Percentiles rank a stretch among this genome's conserved stretches.
phyloP scores from a whole-genome alignment of 768 basidiomycete genomes.

The Pulveroboletus sp. region DNA sequence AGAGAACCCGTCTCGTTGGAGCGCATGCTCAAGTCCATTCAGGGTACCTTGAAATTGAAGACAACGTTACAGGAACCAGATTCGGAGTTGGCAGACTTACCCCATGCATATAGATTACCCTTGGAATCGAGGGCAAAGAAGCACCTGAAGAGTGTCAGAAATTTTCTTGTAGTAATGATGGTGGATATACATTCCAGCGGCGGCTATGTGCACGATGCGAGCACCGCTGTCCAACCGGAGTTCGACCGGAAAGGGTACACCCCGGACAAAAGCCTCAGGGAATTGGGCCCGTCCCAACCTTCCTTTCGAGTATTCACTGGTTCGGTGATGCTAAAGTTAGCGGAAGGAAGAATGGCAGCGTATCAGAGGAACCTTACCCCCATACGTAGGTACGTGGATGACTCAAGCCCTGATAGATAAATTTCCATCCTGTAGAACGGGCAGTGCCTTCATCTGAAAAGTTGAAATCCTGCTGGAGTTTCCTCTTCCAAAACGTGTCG shows the following conservation, averaged over 20 bases:
- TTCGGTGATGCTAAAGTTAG: conserved; percentile 1
- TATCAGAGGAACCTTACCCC: conserved; percentile 47
- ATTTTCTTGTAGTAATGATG: conserved; percentile 1
- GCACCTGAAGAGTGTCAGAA: conserved; percentile 50
- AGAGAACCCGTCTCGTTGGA: conserved; percentile 56
- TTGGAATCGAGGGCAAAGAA: conserved; percentile 82
- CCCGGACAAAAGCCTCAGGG: conserved; percentile 34
- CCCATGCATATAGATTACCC: conserved; percentile 80
- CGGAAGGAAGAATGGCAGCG: background rate
- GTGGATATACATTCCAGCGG: conserved; percentile 73
- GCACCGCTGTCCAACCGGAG: conserved; percentile 53
- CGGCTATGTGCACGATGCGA: conserved; percentile 68
- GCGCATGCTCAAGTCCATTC: conserved; percentile 41
- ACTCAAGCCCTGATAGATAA: conserved; percentile 70
- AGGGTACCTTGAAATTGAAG: conserved; percentile 54
- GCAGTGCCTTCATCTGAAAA: conserved; percentile 73
- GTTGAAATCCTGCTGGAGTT: conserved; percentile 69
- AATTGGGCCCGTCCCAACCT: conserved; percentile 54
- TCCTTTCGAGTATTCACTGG: conserved; percentile 59
- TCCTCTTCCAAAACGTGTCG: conserved; percentile 78
- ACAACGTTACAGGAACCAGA: conserved; percentile 3
- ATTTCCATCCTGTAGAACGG: conserved; percentile 73
- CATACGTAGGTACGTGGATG: conserved; percentile 51
- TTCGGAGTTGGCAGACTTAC: conserved; percentile 34
- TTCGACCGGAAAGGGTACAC: conserved; percentile 62